Evolutionary conservation across 2,329 filamentous ascomycete species (phyloP).

Genomic region (Fusarium verrucosum): DNA sequence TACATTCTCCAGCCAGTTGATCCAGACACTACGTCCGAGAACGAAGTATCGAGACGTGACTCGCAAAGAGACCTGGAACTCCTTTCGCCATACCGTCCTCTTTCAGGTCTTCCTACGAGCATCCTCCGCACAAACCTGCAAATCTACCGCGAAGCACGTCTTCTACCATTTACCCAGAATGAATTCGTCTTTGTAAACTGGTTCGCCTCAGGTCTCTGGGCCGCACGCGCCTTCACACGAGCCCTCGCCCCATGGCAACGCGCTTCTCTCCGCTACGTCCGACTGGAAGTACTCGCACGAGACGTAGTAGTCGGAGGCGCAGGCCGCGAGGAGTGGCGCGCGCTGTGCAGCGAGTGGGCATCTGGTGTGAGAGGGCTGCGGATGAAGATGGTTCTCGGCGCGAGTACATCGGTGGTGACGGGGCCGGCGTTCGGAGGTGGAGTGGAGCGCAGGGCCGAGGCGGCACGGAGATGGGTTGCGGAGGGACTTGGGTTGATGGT

Average conservation of each 20-base stretch:
- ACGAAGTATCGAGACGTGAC: not conserved
- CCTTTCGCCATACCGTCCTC: slow-evolving; percentile 50
- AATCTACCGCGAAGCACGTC: slow-evolving; percentile 55
- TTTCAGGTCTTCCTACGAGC: slow-evolving; percentile 53
- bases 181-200: slow-evolving; percentile 59
- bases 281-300: slow-evolving; percentile 53
- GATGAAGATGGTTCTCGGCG: slow-evolving; percentile 50
- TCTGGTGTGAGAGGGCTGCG: slow-evolving; percentile 52
- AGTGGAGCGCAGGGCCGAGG: slow-evolving; percentile 28
- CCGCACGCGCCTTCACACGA: slow-evolving; percentile 51
- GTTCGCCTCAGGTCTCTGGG: slow-evolving; percentile 57
- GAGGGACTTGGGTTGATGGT: slow-evolving; percentile 47
- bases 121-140: slow-evolving; percentile 53
- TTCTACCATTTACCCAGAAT: slow-evolving; percentile 54
- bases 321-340: slow-evolving; percentile 48
- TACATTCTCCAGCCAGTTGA: slow-evolving; percentile 46
- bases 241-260: slow-evolving; percentile 55
- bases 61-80: not conserved
- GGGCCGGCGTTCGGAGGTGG: slow-evolving; percentile 30
- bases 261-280: slow-evolving; percentile 51
- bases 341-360: slow-evolving; percentile 50
- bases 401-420: slow-evolving; percentile 35
- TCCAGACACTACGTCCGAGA: not conserved
- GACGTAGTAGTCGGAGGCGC: slow-evolving; percentile 48
- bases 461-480: slow-evolving; percentile 32